Base-by-base conservation (phyloP, 495 filamentous ascomycete genomes). In the Aspergillus coremiiformis region DNA sequence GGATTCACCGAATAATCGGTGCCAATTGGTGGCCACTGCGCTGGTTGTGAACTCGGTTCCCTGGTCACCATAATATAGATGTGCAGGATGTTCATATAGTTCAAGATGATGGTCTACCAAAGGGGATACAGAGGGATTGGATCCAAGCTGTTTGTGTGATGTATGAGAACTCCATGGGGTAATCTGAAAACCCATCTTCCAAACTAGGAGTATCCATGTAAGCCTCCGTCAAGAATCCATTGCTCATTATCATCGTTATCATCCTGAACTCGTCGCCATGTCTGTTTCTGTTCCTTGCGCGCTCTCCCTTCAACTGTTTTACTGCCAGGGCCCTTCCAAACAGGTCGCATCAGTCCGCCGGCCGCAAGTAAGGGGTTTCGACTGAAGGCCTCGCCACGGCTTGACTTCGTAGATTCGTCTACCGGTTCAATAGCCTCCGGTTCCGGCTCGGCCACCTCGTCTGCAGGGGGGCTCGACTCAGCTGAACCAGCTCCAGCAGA, bases 201-300 rank as follows among this genome's bases (percentile, higher is more conserved):
- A 5, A 19, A 20, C 17, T 41, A 21, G 19, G 37, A 20, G 17
- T 69, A 62, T 6, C 89, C 87, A 66, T 86, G 82, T 4, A 81
- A 60, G 10, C 92, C 87, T 0, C 92, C 92, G 68, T 96, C 86
- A 5, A 96, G 68, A 54, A 96, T 96, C 69, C 91, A 84, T n/a
- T 78, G 80, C 69, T 96, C 92, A 58, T 96, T 96, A 64, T 96
- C 83, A 45, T 90, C 86, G 33, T 83, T 74, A 59, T 95, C 89
- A 69, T 96, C 90, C 63, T 97, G 94, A 1, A 96, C 92, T 54
- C 89, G 81, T 43, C 91, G 75, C 93, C 92, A 96, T 3, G 78
- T 80, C 51, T 75, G 76, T 44, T 71, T 78, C 63, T 61, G 49
- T 56, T 78, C 66, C 49, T 64, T 70, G 51, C 69, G 61, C 60